These are phyloP conservation scores for Waltiozyma sp. DNA, from an alignment of 1,139 yeast genomes.

Conservation along the genomic window DNA sequence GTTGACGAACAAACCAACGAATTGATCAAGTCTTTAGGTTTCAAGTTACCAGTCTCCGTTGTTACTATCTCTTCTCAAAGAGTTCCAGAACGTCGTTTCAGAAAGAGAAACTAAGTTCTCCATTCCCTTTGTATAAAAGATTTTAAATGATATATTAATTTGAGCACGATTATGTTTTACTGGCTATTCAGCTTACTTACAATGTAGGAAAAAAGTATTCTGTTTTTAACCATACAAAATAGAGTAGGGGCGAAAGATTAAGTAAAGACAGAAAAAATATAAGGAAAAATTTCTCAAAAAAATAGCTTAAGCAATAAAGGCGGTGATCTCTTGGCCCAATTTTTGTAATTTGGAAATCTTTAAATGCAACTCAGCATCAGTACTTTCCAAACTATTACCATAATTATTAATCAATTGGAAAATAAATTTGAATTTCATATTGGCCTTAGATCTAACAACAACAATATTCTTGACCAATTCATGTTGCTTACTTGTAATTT, in stretches of 20 bases:
- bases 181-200: conserved; percentile 2
- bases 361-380: conserved; percentile 25
- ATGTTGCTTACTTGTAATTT: conserved; percentile 22
- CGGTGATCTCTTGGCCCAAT: conserved; percentile 30
- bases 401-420: conserved; percentile 26
- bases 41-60: conserved; percentile 88
- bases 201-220: too few species aligned
- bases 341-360: conserved; percentile 26
- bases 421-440: conserved; percentile 25
- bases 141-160: conserved; percentile 1
- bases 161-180: background rate
- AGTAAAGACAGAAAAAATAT: too few species aligned
- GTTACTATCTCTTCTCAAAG: conserved; percentile 89
- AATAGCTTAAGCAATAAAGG: conserved; percentile 18
- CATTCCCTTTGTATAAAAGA: conserved; percentile 15
- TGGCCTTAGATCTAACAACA: conserved; percentile 27
- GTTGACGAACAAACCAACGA: conserved; percentile 98
- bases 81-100: conserved; percentile 86
- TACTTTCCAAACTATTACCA: conserved; percentile 25
- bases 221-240: too few species aligned
- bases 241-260: too few species aligned
- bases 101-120: conserved; percentile 70
- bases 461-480: conserved; percentile 24
- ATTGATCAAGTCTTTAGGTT: conserved; percentile 92
- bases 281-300: too few species aligned